A percentile compares a stretch with the other conserved stretches of the same genome.
Evolutionary conservation across 1,139 yeast species (phyloP).

Genomic region (Arxiozyma slooffiae): DNA sequence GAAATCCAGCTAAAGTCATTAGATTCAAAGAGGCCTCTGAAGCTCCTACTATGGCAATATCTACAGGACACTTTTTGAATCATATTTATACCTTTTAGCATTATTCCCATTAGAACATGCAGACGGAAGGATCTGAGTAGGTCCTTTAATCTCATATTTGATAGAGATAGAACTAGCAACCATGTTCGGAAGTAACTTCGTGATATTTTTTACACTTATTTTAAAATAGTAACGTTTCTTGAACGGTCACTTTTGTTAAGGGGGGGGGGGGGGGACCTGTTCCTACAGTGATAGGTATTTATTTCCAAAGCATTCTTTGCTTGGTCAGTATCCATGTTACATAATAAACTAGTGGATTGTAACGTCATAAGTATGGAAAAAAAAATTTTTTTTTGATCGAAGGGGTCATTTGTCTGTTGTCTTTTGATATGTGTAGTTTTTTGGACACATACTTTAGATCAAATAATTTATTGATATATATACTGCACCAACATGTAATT

Average conservation of each 20-base stretch:
- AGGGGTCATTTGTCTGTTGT: slow-evolving; percentile 49
- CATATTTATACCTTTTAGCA: slow-evolving; percentile 75
- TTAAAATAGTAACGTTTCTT: slow-evolving; percentile 44
- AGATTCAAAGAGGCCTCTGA: slow-evolving; percentile 86
- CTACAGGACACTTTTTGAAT: slow-evolving; percentile 71
- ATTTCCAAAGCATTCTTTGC: neutral
- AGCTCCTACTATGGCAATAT: slow-evolving; percentile 88
- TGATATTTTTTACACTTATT: slow-evolving; percentile 64
- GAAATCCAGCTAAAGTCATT: slow-evolving; percentile 79
- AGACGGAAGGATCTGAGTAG: slow-evolving; percentile 79
- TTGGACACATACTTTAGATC: slow-evolving; percentile 32
- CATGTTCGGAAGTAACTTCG: slow-evolving; percentile 79
- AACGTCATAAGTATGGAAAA: slow-evolving; percentile 74
- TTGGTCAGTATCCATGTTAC: slow-evolving; percentile 14
- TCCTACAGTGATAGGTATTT: slow-evolving; percentile 41
- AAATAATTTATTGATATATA: slow-evolving; percentile 4
- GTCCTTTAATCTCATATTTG: slow-evolving; percentile 65
- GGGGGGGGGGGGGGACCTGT: slow-evolving; percentile 95
- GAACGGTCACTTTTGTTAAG: slow-evolving; percentile 62
- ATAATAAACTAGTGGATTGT: slow-evolving; percentile 42
- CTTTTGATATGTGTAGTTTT: slow-evolving; percentile 22
- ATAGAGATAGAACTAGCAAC: slow-evolving; percentile 90
- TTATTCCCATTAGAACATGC: slow-evolving; percentile 97
- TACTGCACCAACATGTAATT: neutral
- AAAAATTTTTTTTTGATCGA: slow-evolving; percentile 69